Base-by-base conservation (phyloP, 1,284 basidiomycete species). In the Boletus albobrunnescens region DNA sequence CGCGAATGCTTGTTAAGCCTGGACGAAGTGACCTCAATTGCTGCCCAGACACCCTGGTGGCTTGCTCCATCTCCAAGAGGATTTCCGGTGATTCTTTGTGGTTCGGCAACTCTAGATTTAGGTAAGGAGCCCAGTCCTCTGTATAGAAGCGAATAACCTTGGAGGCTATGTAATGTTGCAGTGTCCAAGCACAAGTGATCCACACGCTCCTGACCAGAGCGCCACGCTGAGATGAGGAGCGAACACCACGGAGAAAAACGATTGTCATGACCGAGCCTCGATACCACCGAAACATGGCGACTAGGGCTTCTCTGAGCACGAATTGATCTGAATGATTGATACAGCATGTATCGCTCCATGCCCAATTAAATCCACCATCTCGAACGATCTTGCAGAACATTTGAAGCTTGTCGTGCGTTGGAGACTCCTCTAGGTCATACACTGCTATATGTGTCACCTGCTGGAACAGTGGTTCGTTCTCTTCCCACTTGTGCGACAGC, bases 401-500 rank as follows among this genome's bases (percentile, higher is more conserved):
- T 37, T 37, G 32, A 1, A 43, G 14, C 24, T 43, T 43, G 13
- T 43, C 13, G 12, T 43, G 24, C 7, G 32, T 43, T 6, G 41
- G 24, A n/a, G 41, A 43, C 6, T 20, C 1, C 1, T 11, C 32
- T 2, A 43, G 14, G 11, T 36, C 32, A 22, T 20, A 43, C 2
- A 43, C 41, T 2, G 17, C 14, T 1, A 11, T 27, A 1, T n/a
- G 12, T 12, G 27, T 12, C 6, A 43, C 16, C 6, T 43, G 13
- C 23, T 43, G 17, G 23, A 26, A 43, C 6, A 43, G 17, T 8
- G 41, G 41, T 16, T 43, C 41, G 41, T 36, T 27, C 2, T 19
- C 23, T 14, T 42, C 41, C 41, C 41, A 42, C 3, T 36, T 42
- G 16, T 42, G 41, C 3, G 41, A 42, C 3, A 42, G n/a, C 30